A percentile compares a stretch with the other conserved stretches of the same genome.
phyloP scores from a whole-genome alignment of 2,329 filamentous ascomycete genomes.

The Lithohypha guttulata region DNA sequence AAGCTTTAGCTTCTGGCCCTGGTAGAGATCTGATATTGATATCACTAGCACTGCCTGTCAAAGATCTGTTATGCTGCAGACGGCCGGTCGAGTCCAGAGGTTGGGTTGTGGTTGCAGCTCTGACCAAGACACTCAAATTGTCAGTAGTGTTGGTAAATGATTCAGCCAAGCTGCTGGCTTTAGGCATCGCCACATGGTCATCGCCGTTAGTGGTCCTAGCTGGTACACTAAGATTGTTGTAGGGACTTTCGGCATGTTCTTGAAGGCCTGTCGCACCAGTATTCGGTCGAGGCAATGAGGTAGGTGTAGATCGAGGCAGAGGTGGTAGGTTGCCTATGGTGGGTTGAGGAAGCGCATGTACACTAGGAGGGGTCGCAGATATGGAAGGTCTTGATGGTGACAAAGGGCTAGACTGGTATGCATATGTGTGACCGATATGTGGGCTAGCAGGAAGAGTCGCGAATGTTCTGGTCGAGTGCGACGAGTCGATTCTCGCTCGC shows the following conservation, averaged over 20 bases:
- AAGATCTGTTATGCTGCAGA: constrained; percentile 1
- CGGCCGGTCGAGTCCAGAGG: background rate
- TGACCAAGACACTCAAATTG: constrained; percentile 8
- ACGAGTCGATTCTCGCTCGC: constrained; percentile 2
- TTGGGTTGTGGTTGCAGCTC: constrained; percentile 7
- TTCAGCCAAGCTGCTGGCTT: constrained; percentile 7
- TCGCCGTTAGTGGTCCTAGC: constrained; percentile 2
- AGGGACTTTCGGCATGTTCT: too few relatives aligned
- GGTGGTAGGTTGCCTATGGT: background rate
- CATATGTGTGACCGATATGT: constrained; percentile 2
- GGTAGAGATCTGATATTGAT: constrained; percentile 5
- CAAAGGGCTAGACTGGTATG: constrained; percentile 4
- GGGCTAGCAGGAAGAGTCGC: constrained; percentile 3
- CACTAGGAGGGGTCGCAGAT: background rate
- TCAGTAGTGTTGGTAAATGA: constrained; percentile 9
- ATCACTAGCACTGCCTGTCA: constrained; percentile 1
- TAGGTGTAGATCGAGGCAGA: constrained; percentile 1
- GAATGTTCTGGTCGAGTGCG: background rate
- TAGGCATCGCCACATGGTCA: constrained; percentile 8
- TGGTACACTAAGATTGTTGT: too few relatives aligned
- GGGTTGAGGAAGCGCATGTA: background rate
- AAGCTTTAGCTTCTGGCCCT: background rate
- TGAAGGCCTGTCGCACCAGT: background rate
- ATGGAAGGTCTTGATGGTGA: constrained; percentile 1
- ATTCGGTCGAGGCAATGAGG: background rate